phyloP scores from a whole-genome alignment of 2,329 filamentous ascomycete species.

The Aspergillus latus region DNA sequence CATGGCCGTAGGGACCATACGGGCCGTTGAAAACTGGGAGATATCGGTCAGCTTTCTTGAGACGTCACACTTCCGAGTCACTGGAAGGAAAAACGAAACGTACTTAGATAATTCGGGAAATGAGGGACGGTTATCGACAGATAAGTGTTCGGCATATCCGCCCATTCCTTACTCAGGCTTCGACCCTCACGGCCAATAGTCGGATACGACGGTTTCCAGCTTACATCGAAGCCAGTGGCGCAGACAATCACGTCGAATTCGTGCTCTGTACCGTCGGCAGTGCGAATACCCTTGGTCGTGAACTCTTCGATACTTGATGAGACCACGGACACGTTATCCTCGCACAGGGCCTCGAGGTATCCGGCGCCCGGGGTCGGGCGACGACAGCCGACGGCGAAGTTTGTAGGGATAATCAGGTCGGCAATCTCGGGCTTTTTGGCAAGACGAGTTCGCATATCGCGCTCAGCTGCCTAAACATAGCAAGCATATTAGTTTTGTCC shows the following conservation, averaged over 20 bases:
- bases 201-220: conserved; percentile 30
- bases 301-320: conserved; percentile 51
- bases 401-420: conserved; percentile 36
- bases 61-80: no score
- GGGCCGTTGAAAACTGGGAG: conserved; percentile 13
- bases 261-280: conserved; percentile 27
- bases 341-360: conserved; percentile 60
- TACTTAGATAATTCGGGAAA: conserved; percentile 30
- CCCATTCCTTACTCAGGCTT: not conserved
- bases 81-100: not conserved
- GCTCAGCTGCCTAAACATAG: not conserved
- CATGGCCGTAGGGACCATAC: conserved; percentile 28
- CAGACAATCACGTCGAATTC: conserved; percentile 36
- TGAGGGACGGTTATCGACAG: conserved; percentile 21
- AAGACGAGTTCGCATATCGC: not conserved
- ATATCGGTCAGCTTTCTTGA: not conserved
- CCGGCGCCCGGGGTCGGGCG: conserved; percentile 47
- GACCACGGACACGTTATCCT: conserved; percentile 61
- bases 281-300: conserved; percentile 28
- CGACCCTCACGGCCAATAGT: not conserved
- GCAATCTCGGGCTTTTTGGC: conserved; percentile 31
- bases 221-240: conserved; percentile 38
- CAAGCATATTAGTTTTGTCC: conserved; percentile 4
- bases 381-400: conserved; percentile 43
- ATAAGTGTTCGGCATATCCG: conserved; percentile 5